Evolutionary conservation across 2,329 filamentous ascomycete species (phyloP), one percentile per base, ranked within the genome.

Genomic region (Clonostachys chloroleuca): DNA sequence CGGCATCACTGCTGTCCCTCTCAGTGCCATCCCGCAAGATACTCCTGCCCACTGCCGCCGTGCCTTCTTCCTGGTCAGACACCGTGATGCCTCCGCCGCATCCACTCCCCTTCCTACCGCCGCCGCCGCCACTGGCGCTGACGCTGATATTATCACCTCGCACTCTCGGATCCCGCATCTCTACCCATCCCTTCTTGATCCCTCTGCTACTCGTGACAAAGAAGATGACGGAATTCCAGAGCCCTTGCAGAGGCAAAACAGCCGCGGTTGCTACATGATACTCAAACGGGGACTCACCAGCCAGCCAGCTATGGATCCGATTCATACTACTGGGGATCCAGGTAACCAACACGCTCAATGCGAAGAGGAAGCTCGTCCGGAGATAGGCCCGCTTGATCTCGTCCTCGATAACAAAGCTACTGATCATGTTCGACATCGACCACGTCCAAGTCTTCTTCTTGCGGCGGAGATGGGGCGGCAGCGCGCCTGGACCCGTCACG

Each of bases 191-290:
- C 12, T 40, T 40, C 35, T 42, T 55, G 14, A 68, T 51, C 2
- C 52, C 51, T 1, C 33, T 45, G 68, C 71, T 76, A 52, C 75
- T 88, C 2, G 86, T 87, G 6, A 78, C 77, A 50, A 87, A 80
- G 65, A 91, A 92, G 47, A 94, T 89, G 45, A 89, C 68, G 33
- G 83, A 79, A 59, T 92, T 92, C 87, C 88, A 92, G 34, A 90
- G 78, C 1, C 89, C 89, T 62, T 92, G 89, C 2, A 90, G 71
- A 0, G 89, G 87, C 5, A 92, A 72, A 0, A 92, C 87, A 2
- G 88, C 73, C 3, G 85, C 83, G 7, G 84, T 83, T 2, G 81
- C 78, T 44, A 89, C 76, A 59, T 87, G 86, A 44, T 90, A 78
- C 12, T 75, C 77, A 59, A 83, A 92, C 49, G 74, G 77, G 33